Base-by-base conservation (phyloP, 768 basidiomycete species). In the Gloeophyllum trabeum region DNA sequence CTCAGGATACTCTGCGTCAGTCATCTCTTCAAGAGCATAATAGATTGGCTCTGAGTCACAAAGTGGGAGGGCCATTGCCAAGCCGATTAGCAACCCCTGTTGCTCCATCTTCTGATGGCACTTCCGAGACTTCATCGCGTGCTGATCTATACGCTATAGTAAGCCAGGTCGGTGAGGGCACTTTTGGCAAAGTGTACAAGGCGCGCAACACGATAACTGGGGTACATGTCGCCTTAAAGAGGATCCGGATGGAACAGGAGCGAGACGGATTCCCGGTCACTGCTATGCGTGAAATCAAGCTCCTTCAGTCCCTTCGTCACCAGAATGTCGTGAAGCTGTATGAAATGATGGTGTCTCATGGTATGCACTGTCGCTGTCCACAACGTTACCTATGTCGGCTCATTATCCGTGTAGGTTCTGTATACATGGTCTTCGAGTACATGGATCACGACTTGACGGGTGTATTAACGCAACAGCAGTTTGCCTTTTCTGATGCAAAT, bases 341-440 rank as follows among this genome's bases (percentile, higher is more conserved):
- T 49, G 96, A 99, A 63, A 99, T 99, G 92, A 93, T 99, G 85
- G 93, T 98, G 5, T 90, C 92, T 1, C 87, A 89, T 51, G 92
- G 96, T 92, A 51, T 49, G 75, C 50, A 5, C 43, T 35, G 34
- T 44, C 32, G 24, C 21, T n/a, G 18, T 25, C 4, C 3, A 22
- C 35, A 23, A 22, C 24, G 13, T 47, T 3, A 12, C n/a, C 30
- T 30, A 40, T 35, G 24, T 5, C 24, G 20, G 24, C 45, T 44
- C 34, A 35, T 49, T 46, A 47, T 32, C 30, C 21, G 7, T 45
- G 43, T 52, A 97, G 94, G 91, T 45, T 81, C 85, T 38, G 93
- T 96, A 32, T 94, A 90, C 63, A 99, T 99, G 96, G 94, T 99
- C 28, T 91, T 98, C 54, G 93, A 98, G 60, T 99, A 99, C 61